phyloP scores from a whole-genome alignment of 257 asterid genomes.

The Leptodermis oblonga region DNA sequence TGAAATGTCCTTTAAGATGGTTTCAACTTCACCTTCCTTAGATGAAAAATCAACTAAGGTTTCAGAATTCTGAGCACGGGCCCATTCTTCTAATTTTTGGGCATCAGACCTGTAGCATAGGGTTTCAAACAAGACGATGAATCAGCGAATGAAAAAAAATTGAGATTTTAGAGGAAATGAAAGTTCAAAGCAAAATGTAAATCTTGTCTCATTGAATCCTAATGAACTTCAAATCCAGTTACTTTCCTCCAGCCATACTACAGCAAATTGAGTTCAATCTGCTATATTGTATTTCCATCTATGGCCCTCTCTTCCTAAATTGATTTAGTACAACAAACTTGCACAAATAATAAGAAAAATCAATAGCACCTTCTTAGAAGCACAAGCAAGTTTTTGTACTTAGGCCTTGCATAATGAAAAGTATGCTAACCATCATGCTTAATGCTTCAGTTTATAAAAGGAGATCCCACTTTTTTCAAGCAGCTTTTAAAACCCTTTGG shows the following conservation, averaged over 20 bases:
- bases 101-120: constrained; percentile 61
- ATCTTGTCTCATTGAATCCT: background rate
- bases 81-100: constrained; percentile 91
- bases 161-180: background rate
- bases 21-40: constrained; percentile 79
- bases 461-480: background rate
- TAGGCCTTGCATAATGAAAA: background rate
- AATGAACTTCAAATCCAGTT: background rate
- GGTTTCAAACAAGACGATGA: background rate
- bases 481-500: background rate
- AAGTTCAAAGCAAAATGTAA: background rate
- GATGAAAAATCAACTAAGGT: constrained; percentile 74
- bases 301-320: background rate
- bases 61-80: constrained; percentile 56
- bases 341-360: background rate
- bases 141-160: background rate
- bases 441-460: background rate
- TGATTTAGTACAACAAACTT: background rate
- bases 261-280: background rate
- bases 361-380: background rate
- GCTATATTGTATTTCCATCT: background rate
- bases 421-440: background rate
- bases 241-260: background rate
- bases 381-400: background rate
- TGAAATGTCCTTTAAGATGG: constrained; percentile 65